Evolutionary conservation across 2,329 filamentous ascomycete genomes (phyloP).

Genomic region (Diaporthe sp.): DNA sequence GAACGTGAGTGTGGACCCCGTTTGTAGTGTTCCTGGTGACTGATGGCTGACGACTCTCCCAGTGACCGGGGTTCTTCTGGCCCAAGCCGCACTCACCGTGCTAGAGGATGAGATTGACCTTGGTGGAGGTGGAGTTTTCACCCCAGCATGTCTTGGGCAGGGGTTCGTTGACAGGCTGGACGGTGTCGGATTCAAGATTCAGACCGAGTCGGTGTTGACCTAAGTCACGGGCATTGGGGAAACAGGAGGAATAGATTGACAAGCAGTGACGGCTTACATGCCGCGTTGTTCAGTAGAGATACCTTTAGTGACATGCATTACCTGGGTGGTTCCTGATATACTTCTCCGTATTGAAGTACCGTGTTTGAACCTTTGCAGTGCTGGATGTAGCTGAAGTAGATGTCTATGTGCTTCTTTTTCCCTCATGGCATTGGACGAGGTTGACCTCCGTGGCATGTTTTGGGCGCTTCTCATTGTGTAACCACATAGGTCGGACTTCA

Average conservation of each 20-base stretch:
- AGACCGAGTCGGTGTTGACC: slow-evolving; percentile 62
- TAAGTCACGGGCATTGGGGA: neutral
- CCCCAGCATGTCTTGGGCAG: slow-evolving; percentile 79
- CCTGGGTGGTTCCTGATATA: neutral
- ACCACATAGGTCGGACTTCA: neutral
- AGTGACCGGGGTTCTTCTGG: slow-evolving; percentile 76
- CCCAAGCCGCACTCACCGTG: slow-evolving; percentile 75
- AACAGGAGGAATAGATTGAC: neutral
- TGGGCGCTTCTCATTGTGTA: neutral
- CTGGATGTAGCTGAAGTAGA: neutral
- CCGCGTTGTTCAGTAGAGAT: neutral
- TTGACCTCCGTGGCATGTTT: neutral
- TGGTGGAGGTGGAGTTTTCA: slow-evolving; percentile 75
- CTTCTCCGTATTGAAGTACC: neutral
- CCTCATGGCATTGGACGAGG: neutral
- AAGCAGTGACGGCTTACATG: neutral
- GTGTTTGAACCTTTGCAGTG: neutral
- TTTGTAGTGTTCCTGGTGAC: neutral
- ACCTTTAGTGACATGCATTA: neutral
- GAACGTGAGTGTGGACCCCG: slow-evolving; percentile 60
- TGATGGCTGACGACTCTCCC: slow-evolving; percentile 36
- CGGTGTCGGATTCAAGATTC: slow-evolving; percentile 73
- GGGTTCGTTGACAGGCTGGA: slow-evolving; percentile 74
- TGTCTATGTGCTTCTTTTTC: neutral
- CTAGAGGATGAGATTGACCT: slow-evolving; percentile 73